A percentile compares a stretch with the other conserved stretches of the same genome.
These are phyloP conservation scores for Claviceps spartinae DNA, from an alignment of 2,329 filamentous ascomycete genomes.

Conservation along the genomic window DNA sequence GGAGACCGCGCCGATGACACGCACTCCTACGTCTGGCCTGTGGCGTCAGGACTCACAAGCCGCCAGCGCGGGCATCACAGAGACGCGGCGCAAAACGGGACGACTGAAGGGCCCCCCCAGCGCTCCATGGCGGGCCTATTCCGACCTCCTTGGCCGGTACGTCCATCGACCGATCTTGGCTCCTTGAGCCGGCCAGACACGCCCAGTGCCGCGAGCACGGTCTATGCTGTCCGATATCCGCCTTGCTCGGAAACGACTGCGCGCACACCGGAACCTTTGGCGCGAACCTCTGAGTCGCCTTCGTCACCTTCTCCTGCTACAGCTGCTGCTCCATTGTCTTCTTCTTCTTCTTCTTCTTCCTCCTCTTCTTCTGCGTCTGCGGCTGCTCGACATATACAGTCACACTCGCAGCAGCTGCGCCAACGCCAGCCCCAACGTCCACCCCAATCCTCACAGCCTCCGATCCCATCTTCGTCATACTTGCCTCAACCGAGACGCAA, in stretches of 20 bases:
- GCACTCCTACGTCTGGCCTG: constrained; percentile 15
- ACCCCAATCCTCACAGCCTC: not conserved
- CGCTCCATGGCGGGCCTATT: constrained; percentile 23
- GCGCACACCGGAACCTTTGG: constrained; percentile 28
- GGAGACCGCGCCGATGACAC: not conserved
- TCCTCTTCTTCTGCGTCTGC: not conserved
- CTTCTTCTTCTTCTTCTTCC: constrained; percentile 4
- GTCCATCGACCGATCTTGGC: constrained; percentile 41
- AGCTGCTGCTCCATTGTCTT: not conserved
- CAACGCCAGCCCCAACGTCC: constrained; percentile 7
- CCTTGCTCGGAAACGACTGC: constrained; percentile 38
- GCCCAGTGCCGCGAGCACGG: constrained; percentile 48
- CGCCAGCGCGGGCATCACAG: constrained; percentile 14
- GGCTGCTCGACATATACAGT: not conserved
- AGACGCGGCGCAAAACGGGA: constrained; percentile 8
- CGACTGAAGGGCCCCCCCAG: constrained; percentile 13
- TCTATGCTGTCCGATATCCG: constrained; percentile 50
- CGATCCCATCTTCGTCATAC: not conserved
- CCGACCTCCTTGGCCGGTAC: constrained; percentile 41
- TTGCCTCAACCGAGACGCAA: not conserved
- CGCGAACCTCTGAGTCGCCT: constrained; percentile 26
- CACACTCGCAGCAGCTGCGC: not conserved
- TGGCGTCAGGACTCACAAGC: constrained; percentile 14
- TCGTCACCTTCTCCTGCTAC: constrained; percentile 4
- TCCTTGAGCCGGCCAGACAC: constrained; percentile 50